Percentiles rank a stretch among this genome's conserved stretches.
phyloP scores from a whole-genome alignment of 1,284 basidiomycete species.

The Taiwanofungus camphoratus region DNA sequence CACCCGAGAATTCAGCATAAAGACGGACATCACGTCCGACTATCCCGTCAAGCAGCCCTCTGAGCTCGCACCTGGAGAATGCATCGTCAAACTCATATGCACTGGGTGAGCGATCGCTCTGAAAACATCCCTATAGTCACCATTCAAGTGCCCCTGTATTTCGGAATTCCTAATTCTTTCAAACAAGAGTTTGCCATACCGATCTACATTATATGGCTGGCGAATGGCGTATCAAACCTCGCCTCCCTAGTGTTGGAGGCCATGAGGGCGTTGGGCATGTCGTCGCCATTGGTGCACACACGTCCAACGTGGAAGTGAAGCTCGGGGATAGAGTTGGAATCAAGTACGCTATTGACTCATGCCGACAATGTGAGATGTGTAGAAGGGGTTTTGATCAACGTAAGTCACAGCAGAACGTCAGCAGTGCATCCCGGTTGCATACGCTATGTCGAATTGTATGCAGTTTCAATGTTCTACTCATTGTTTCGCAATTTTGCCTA shows the following conservation, averaged over 20 bases:
- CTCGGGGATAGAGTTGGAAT: slow-evolving; percentile 80
- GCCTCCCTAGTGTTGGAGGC: slow-evolving; percentile 74
- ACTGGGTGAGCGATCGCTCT: slow-evolving; percentile 38
- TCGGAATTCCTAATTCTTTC: neutral
- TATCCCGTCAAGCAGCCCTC: slow-evolving; percentile 53
- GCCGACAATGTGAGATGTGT: slow-evolving; percentile 67
- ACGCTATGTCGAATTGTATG: too few species aligned
- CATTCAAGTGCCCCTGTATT: neutral
- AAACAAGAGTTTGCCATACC: slow-evolving; percentile 54
- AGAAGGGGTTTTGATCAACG: slow-evolving; percentile 64
- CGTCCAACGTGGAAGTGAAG: slow-evolving; percentile 51
- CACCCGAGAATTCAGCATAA: slow-evolving; percentile 36
- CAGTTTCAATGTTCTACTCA: slow-evolving; percentile 9
- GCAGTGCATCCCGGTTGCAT: too few species aligned
- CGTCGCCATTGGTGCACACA: slow-evolving; percentile 71
- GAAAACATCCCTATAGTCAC: neutral
- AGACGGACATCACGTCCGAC: slow-evolving; percentile 39
- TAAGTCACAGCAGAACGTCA: too few species aligned
- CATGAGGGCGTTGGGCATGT: slow-evolving; percentile 75
- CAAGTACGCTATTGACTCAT: slow-evolving; percentile 55
- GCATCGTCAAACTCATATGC: slow-evolving; percentile 70
- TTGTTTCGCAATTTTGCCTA: neutral
- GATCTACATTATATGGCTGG: slow-evolving; percentile 67
- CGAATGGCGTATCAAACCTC: slow-evolving; percentile 66
- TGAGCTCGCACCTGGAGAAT: slow-evolving; percentile 72